phyloP scores from a whole-genome alignment of 306 rosid genomes.

The Quillaja saponaria region DNA sequence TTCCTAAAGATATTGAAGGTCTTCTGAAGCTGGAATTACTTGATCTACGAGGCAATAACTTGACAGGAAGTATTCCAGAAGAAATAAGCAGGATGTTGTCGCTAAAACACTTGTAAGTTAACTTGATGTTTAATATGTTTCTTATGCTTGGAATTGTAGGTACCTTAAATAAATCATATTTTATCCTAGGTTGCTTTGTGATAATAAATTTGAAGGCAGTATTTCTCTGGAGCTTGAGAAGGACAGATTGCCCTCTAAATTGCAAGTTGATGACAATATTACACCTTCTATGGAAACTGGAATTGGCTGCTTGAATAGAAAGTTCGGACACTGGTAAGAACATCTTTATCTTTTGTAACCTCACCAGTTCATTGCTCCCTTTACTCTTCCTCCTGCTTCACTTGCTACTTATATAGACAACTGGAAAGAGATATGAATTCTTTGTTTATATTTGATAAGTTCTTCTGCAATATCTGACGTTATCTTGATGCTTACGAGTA shows the following conservation, averaged over 20 bases:
- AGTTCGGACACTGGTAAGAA: slow-evolving; percentile 66
- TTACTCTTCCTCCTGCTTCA: slow-evolving; percentile 16
- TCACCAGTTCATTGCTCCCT: slow-evolving; percentile 12
- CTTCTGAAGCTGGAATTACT: slow-evolving; percentile 61
- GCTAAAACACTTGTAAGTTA: slow-evolving; percentile 73
- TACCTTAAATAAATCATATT: slow-evolving; percentile 31
- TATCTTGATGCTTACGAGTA: background rate
- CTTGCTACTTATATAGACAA: slow-evolving; percentile 9
- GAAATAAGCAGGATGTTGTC: slow-evolving; percentile 55
- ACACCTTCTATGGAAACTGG: slow-evolving; percentile 35
- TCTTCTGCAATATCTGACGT: slow-evolving; percentile 20
- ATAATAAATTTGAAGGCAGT: slow-evolving; percentile 57
- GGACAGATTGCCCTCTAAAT: slow-evolving; percentile 42
- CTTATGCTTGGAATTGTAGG: slow-evolving; percentile 8
- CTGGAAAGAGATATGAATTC: slow-evolving; percentile 4
- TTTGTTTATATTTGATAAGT: background rate
- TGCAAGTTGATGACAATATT: slow-evolving; percentile 46
- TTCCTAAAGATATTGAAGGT: slow-evolving; percentile 78
- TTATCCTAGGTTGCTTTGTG: slow-evolving; percentile 55
- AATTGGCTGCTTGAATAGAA: slow-evolving; percentile 54
- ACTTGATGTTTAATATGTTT: slow-evolving; percentile 22
- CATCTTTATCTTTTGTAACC: slow-evolving; percentile 6
- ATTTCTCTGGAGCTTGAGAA: slow-evolving; percentile 49
- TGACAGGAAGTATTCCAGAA: slow-evolving; percentile 64
- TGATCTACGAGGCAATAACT: slow-evolving; percentile 82